Evolutionary conservation across 768 basidiomycete species (phyloP), one percentile per base, ranked within the genome.

Genomic region (Tephrocybe sp.): DNA sequence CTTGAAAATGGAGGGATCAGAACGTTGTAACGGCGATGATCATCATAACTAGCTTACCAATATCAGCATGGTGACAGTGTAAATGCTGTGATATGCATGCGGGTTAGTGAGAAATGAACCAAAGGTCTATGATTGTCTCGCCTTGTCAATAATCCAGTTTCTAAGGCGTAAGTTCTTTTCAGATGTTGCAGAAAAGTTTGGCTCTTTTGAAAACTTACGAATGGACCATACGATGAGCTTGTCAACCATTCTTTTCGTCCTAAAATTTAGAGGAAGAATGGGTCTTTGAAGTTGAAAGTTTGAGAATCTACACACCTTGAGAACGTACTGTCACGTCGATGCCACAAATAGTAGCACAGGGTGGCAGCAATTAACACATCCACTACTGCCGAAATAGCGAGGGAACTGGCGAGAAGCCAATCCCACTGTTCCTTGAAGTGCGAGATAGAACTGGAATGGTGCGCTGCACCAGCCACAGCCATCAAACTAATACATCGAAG

Each of bases 71-170:
- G 28, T 33, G 9, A 50, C 26, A 10, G 56, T 43, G 3, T 42
- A 39, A 20, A 54, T 46, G 28, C 56, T 57, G 26, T 25, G 23
- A 4, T 20, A 39, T 18, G 18, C 2, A 39, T 39, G 38, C 4
- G 6, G 34, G 34, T 36, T n/a, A 9, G 15, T 36, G 15, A 36
- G 38, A 39, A 39, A 9, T 12, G 2, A 3, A 20, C 18, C 18
- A 17, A n/a, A n/a, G n/a, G n/a, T n/a, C 8, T 39, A 5, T 12
- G 17, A 39, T 3, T 20, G 38, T 9, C 25, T 36, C n/a, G 53
- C 56, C 52, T 57, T 18, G 56, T 57, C 21, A 53, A 23, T 11
- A 54, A 28, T 12, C 52, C 48, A 3, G 56, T 57, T 18, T 57
- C 56, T 57, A 18, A n/a, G 26, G 38, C n/a, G 4, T 39, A 6